phyloP scores from a whole-genome alignment of 768 basidiomycete species.

The Boletus sp. region DNA sequence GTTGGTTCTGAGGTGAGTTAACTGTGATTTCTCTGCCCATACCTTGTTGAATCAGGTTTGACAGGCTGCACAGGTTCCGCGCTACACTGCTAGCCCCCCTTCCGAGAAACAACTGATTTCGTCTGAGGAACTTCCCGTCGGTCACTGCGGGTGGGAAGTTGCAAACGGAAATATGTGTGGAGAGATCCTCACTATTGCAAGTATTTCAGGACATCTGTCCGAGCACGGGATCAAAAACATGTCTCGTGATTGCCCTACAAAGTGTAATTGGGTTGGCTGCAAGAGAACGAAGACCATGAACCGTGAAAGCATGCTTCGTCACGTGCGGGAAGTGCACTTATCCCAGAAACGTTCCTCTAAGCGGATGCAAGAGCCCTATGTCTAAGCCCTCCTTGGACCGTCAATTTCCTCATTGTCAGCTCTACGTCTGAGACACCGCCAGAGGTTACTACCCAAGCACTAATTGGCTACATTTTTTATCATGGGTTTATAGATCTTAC shows the following conservation, averaged over 20 bases:
- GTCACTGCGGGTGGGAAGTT: slow-evolving; percentile 7
- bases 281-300: slow-evolving; percentile 7
- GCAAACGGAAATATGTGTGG: slow-evolving; percentile 1
- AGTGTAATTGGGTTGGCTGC: slow-evolving; percentile 17
- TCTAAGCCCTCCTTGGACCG: too few species aligned
- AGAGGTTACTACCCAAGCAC: background rate
- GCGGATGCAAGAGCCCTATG: background rate
- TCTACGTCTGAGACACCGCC: background rate
- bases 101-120: background rate
- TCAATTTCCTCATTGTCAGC: too few species aligned
- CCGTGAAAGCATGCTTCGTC: slow-evolving; percentile 21
- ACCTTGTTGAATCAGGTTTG: background rate
- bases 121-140: too few species aligned
- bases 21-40: background rate
- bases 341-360: slow-evolving; percentile 3
- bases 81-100: too few species aligned
- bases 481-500: too few species aligned
- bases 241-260: background rate
- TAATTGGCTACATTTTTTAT: too few species aligned
- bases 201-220: slow-evolving; percentile 13
- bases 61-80: background rate
- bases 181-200: background rate
- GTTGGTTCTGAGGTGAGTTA: background rate
- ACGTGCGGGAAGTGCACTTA: slow-evolving; percentile 17
- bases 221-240: slow-evolving; percentile 14